Conservation (phyloP, 108 stramenopile species). For the Discostella pseudostelligera region DNA sequence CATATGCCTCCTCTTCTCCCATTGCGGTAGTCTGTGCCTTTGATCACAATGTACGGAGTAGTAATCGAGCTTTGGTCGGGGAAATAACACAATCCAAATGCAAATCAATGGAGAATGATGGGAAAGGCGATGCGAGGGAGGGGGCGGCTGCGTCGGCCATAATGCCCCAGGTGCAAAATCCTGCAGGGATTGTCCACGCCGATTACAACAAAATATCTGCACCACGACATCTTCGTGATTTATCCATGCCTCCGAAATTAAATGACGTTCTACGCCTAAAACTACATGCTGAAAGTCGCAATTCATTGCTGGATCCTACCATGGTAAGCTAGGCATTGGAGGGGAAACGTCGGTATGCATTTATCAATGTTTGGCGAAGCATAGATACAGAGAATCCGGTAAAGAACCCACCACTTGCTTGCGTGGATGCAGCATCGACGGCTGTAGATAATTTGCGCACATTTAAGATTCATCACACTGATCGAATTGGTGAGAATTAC, state of each 20-base stretch:
- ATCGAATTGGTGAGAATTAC: conserved; percentile 63
- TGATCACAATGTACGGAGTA: conserved; percentile 65
- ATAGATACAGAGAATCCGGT: conserved; percentile 49
- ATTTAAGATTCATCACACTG: conserved; percentile 57
- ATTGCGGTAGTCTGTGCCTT: conserved; percentile 48
- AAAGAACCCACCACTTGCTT: conserved; percentile 46
- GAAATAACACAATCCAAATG: too few relatives aligned
- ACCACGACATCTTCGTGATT: conserved; percentile 49
- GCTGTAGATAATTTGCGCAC: conserved; percentile 37
- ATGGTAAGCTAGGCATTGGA: conserved; percentile 46
- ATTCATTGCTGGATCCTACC: conserved; percentile 46
- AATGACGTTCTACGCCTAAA: conserved; percentile 54
- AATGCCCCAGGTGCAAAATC: conserved; percentile 37
- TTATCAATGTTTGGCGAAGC: conserved; percentile 55
- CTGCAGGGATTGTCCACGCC: conserved; percentile 57
- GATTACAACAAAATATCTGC: conserved; percentile 61
- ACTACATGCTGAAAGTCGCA: conserved; percentile 18
- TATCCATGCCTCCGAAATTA: conserved; percentile 44
- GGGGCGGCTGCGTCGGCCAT: conserved; percentile 23
- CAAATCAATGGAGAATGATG: too few relatives aligned
- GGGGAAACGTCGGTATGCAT: conserved; percentile 53
- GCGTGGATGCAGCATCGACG: conserved; percentile 47
- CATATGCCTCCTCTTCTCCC: conserved; percentile 5
- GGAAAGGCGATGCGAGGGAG: too few relatives aligned
- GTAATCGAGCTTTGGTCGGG: conserved; percentile 15